phyloP scores from a whole-genome alignment of 2,329 filamentous ascomycete genomes.

The Cercospora nicotianae region DNA sequence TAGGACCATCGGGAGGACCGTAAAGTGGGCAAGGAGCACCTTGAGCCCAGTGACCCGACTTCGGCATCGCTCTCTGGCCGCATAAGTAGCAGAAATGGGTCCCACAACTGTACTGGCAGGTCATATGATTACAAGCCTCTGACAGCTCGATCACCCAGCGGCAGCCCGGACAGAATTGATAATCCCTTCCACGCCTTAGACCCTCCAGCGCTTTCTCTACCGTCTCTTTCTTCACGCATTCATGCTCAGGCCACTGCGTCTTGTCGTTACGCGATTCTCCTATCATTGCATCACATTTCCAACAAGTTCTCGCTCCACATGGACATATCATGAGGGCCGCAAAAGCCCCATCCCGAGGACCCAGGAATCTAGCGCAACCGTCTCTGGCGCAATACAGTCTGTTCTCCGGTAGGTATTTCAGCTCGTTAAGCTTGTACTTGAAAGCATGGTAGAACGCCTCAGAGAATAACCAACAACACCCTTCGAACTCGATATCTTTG shows the following conservation, averaged over 20 bases:
- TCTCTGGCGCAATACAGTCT: background rate
- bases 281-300: background rate
- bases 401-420: background rate
- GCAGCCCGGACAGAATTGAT: background rate
- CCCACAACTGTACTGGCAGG: background rate
- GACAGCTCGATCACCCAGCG: background rate
- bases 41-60: background rate
- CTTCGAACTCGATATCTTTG: background rate
- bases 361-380: background rate
- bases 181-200: background rate
- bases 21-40: background rate
- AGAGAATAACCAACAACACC: background rate
- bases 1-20: background rate
- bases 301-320: background rate
- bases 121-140: background rate
- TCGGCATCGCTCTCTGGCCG: background rate
- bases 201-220: background rate
- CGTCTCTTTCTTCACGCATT: background rate
- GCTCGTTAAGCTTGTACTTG: background rate
- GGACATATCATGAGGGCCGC: background rate
- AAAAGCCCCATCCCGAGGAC: background rate
- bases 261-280: background rate
- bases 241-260: background rate
- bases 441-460: background rate
- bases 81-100: background rate